phyloP scores from a whole-genome alignment of 805 yeast genomes.

The Cyberlindnera veronae region DNA sequence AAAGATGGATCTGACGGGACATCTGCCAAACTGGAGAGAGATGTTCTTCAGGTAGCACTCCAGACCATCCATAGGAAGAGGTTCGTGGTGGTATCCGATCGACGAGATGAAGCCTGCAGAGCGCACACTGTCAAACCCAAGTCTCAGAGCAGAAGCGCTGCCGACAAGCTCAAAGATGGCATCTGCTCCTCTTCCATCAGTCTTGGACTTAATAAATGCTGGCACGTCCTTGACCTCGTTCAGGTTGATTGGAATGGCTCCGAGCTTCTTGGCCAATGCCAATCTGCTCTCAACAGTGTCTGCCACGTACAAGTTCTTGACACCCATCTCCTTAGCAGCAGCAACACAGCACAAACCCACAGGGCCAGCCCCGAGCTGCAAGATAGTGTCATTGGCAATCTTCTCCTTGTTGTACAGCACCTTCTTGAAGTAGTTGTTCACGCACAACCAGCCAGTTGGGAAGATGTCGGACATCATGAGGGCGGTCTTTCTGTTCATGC shows the following conservation, averaged over 20 bases:
- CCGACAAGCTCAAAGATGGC: constrained; percentile 62
- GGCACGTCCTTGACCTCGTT: constrained; percentile 36
- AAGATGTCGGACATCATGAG: constrained; percentile 62
- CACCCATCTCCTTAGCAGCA: constrained; percentile 69
- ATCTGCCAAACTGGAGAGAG: constrained; percentile 58
- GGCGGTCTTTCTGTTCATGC: constrained; percentile 41
- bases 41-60: constrained; percentile 57
- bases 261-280: constrained; percentile 52
- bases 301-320: constrained; percentile 57
- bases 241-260: constrained; percentile 47
- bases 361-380: constrained; percentile 65
- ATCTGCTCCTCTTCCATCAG: constrained; percentile 52
- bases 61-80: constrained; percentile 51
- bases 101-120: constrained; percentile 56
- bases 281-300: constrained; percentile 65
- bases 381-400: constrained; percentile 36
- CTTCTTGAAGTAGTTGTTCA: constrained; percentile 43
- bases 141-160: constrained; percentile 44
- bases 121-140: constrained; percentile 52
- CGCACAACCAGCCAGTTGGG: constrained; percentile 61
- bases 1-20: constrained; percentile 57
- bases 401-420: constrained; percentile 32
- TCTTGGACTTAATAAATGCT: constrained; percentile 30
- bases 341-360: constrained; percentile 71
- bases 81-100: constrained; percentile 58